phyloP scores from a whole-genome alignment of 257 asterid genomes.

The Solanum dulcamara region DNA sequence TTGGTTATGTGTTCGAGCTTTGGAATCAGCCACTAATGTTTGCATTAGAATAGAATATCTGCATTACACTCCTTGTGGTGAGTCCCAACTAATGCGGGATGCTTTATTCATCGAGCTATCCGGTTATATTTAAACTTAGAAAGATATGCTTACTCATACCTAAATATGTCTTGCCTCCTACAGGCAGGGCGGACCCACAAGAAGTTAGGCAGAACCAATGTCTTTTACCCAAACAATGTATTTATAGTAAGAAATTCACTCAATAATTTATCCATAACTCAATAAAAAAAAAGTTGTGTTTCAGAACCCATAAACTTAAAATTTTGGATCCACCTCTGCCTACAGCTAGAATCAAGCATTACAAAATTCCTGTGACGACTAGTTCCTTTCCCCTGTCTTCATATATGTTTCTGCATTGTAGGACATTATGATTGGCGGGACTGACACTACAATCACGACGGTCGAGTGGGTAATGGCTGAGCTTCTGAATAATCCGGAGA shows the following conservation, averaged over 20 bases:
- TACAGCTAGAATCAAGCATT: not conserved
- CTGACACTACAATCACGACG: constrained; percentile 22
- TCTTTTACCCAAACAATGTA: not conserved
- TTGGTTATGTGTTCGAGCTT: not conserved
- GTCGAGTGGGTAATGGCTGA: constrained; percentile 28
- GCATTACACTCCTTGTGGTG: not conserved
- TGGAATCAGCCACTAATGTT: not conserved
- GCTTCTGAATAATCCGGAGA: constrained; percentile 10
- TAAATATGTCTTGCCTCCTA: not conserved
- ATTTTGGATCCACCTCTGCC: not conserved
- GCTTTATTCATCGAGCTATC: not conserved
- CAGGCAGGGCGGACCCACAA: not conserved
- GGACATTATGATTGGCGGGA: constrained; percentile 26
- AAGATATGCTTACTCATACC: not conserved
- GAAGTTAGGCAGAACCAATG: not conserved
- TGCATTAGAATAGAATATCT: not conserved
- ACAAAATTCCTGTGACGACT: not conserved
- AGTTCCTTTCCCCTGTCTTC: not conserved
- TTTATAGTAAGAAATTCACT: not conserved
- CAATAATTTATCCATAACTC: not conserved
- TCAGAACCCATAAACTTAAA: not conserved
- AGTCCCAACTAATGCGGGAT: not conserved
- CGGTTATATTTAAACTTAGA: not conserved
- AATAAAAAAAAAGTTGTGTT: not conserved
- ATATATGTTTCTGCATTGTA: not conserved